Evolutionary conservation across 2,329 filamentous ascomycete species (phyloP), one percentile per base, ranked within the genome.

Genomic region (Ophiostoma novo-ulmi): DNA sequence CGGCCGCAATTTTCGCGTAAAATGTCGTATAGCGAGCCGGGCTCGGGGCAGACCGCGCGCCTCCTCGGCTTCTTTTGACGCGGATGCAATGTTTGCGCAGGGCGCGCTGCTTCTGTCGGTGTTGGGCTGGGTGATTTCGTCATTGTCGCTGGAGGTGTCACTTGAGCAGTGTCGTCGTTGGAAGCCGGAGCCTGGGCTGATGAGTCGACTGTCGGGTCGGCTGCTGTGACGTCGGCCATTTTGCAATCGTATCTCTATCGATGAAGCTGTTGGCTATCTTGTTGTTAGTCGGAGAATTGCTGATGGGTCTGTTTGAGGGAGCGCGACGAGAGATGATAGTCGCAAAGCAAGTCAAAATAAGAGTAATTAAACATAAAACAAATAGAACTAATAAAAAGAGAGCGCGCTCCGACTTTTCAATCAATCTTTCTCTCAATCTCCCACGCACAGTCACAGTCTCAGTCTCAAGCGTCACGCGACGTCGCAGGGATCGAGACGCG

Each of bases 11-110:
- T 75, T 31, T 83, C 79, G 72, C 83, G 81, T 72, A 88, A 79
- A 64, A 85, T 79, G 72, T 85, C 84, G 75, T 82, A 84, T 31
- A 88, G 78, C 0, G 86, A 88, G 26, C 82, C 82, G 26, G 78
- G 77, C 64, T 82, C 80, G 0, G 84, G 82, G 3, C 78, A 78
- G 11, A 64, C 66, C 20, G 71, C 26, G 13, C 31, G 69, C 39
- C 38, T 55, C 7, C 66, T 39, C 11, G 35, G 14, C 26, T 8
- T 48, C 41, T n/a, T 52, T 41, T 67, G 65, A 22, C 41, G 22
- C 39, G 22, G 11, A 1, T 14, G 22, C 41, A 5, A 26, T 22
- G 20, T 35, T 10, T 39, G 63, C 35, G 1, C 36, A 8, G 35
- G 63, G 35, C 63, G 63, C 35, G 36, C 26, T 31, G 58, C 36